These are phyloP conservation scores for Exophiala sp. DNA, from an alignment of 2,329 filamentous ascomycete species.

Conservation along the genomic window DNA sequence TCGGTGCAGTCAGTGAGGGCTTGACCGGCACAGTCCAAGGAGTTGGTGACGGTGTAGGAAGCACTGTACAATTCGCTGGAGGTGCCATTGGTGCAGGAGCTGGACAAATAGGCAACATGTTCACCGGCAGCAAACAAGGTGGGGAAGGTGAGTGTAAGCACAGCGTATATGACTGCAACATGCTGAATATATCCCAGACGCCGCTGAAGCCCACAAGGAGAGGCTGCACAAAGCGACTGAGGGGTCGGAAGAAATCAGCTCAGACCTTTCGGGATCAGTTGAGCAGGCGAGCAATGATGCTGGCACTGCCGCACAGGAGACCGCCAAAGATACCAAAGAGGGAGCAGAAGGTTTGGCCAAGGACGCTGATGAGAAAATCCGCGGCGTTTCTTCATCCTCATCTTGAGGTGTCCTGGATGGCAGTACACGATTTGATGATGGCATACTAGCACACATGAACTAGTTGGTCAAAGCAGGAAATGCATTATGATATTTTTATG, in stretches of 20 bases:
- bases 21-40: conserved; percentile 21
- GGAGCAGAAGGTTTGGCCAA: conserved; percentile 7
- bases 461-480: not conserved
- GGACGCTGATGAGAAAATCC: conserved; percentile 14
- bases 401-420: not conserved
- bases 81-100: conserved; percentile 23
- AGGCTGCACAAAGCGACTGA: conserved; percentile 13
- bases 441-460: too few species aligned
- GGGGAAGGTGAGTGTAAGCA: conserved; percentile 13
- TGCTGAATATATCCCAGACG: conserved; percentile 6
- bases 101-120: conserved; percentile 21
- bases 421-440: not conserved
- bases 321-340: conserved; percentile 5
- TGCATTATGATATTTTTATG: too few species aligned
- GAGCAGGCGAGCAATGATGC: conserved; percentile 18
- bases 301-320: conserved; percentile 6
- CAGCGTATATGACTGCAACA: not conserved
- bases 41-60: conserved; percentile 23
- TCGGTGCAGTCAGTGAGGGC: conserved; percentile 21
- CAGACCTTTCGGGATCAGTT: conserved; percentile 6
- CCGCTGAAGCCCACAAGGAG: conserved; percentile 10
- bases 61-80: conserved; percentile 23
- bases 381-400: conserved; percentile 19
- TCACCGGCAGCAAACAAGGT: conserved; percentile 12
- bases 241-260: conserved; percentile 14